These are phyloP conservation scores for Blastocystis sp. DNA, from an alignment of 352 stramenopile species.

Conservation along the genomic window DNA sequence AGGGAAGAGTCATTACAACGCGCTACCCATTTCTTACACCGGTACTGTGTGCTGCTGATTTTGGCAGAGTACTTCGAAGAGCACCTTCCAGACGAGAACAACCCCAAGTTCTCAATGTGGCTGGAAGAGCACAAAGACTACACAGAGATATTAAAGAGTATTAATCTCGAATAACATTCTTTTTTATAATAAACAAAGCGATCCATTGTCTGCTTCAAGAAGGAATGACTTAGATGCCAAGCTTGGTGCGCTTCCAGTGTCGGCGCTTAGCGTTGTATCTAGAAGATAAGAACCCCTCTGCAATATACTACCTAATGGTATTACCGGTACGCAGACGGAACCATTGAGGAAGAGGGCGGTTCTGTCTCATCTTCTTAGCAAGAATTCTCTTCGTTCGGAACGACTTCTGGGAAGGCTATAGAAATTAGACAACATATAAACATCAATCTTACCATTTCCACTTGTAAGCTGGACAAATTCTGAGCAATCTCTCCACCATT, in stretches of 20 bases:
- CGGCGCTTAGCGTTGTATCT: slow-evolving; percentile 99
- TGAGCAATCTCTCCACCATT: background rate
- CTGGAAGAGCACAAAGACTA: slow-evolving; percentile 32
- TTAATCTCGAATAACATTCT: slow-evolving; percentile 11
- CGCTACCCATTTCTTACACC: slow-evolving; percentile 32
- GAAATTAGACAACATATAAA: background rate
- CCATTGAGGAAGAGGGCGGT: slow-evolving; percentile 98
- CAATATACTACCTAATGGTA: slow-evolving; percentile 83
- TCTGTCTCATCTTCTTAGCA: slow-evolving; percentile 98
- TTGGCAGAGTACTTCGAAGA: slow-evolving; percentile 54
- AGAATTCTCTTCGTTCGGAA: slow-evolving; percentile 98
- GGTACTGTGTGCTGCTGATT: slow-evolving; percentile 46
- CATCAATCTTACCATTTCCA: slow-evolving; percentile 15
- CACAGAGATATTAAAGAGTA: slow-evolving; percentile 9
- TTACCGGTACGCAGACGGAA: slow-evolving; percentile 97
- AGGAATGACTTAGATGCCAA: slow-evolving; percentile 85
- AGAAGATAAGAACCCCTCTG: background rate
- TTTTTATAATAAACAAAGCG: slow-evolving; percentile 24
- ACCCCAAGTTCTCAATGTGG: slow-evolving; percentile 25
- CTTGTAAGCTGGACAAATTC: slow-evolving; percentile 54
- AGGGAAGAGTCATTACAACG: background rate
- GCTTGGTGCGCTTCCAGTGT: slow-evolving; percentile 99
- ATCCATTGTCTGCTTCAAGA: background rate
- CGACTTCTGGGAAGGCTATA: slow-evolving; percentile 94
- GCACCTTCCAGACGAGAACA: slow-evolving; percentile 49